Conservation (phyloP, 805 yeast species). For the Candida krabiensis region DNA sequence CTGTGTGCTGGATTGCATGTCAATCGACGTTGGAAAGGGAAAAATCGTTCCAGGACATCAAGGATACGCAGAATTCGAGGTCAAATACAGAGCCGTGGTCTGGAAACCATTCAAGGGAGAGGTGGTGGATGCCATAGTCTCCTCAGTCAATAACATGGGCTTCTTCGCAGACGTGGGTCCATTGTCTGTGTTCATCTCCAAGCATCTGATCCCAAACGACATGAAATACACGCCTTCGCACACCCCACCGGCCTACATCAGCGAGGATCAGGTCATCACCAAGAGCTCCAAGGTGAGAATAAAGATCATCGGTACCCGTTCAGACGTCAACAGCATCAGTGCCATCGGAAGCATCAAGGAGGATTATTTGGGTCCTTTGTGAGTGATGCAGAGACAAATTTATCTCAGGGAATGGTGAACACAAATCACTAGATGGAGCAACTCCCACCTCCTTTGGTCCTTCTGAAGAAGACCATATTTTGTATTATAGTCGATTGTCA, state of each 20-base stretch:
- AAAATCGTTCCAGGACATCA: slow-evolving; percentile 78
- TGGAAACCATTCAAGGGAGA: slow-evolving; percentile 99
- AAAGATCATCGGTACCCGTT: slow-evolving; percentile 94
- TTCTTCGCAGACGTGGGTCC: slow-evolving; percentile 99
- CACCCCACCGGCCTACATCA: slow-evolving; percentile 96
- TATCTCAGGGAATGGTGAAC: not conserved
- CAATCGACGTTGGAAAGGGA: slow-evolving; percentile 94
- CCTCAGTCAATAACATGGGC: slow-evolving; percentile 92
- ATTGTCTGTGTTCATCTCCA: slow-evolving; percentile 87
- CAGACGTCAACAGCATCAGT: slow-evolving; percentile 95
- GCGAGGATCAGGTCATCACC: slow-evolving; percentile 92
- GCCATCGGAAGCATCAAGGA: slow-evolving; percentile 98
- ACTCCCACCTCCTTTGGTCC: slow-evolving; percentile 69
- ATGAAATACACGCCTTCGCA: slow-evolving; percentile 93
- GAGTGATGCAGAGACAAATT: slow-evolving; percentile 4
- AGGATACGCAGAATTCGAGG: slow-evolving; percentile 96
- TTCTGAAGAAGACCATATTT: too few relatives aligned
- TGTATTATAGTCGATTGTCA: too few relatives aligned
- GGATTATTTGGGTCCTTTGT: slow-evolving; percentile 89
- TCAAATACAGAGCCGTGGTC: slow-evolving; percentile 92
- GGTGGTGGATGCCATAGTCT: slow-evolving; percentile 95
- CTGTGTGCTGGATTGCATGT: slow-evolving; percentile 92
- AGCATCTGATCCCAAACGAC: slow-evolving; percentile 91
- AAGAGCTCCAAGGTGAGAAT: slow-evolving; percentile 92
- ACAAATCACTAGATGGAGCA: slow-evolving; percentile 59